Evolutionary conservation across 2,329 filamentous ascomycete genomes (phyloP).

Genomic region (Fusarium marasasianum): DNA sequence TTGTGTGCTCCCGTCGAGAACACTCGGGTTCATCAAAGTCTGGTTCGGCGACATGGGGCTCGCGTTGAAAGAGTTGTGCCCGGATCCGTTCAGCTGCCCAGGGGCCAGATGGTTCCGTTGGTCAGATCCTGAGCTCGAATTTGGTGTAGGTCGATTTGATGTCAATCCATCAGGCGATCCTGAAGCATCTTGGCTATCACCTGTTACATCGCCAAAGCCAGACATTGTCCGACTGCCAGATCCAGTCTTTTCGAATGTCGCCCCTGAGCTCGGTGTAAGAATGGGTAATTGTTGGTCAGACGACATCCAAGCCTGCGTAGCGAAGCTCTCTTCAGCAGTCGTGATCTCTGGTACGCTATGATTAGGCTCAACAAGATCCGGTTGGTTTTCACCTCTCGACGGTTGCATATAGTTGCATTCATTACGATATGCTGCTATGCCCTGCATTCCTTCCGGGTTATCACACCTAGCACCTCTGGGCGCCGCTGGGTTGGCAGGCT

Average conservation of each 20-base stretch:
- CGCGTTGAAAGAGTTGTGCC: constrained; percentile 59
- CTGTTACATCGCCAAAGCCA: constrained; percentile 56
- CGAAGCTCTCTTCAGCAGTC: constrained; percentile 42
- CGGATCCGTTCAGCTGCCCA: constrained; percentile 51
- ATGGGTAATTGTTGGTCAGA: constrained; percentile 52
- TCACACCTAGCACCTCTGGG: constrained; percentile 45
- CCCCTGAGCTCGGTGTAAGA: constrained; percentile 48
- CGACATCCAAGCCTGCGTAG: constrained; percentile 50
- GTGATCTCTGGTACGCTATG: constrained; percentile 40
- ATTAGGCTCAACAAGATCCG: constrained; percentile 52
- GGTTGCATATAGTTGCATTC: constrained; percentile 56
- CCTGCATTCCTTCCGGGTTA: constrained; percentile 49
- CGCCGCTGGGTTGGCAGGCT: constrained; percentile 43
- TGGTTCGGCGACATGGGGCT: constrained; percentile 60
- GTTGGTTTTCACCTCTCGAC: constrained; percentile 52
- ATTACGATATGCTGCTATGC: constrained; percentile 57
- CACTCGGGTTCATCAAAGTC: constrained; percentile 50
- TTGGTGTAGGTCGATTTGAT: constrained; percentile 68
- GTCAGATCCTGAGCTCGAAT: constrained; percentile 58
- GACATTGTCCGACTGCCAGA: constrained; percentile 42
- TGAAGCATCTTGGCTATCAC: constrained; percentile 58
- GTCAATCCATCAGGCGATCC: constrained; percentile 59
- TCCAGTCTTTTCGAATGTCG: constrained; percentile 48
- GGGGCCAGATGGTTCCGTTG: constrained; percentile 41
- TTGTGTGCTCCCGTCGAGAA: constrained; percentile 49